Base-by-base conservation (phyloP, 176 grass and related monocot genomes). In the Pontederia paniculata region DNA sequence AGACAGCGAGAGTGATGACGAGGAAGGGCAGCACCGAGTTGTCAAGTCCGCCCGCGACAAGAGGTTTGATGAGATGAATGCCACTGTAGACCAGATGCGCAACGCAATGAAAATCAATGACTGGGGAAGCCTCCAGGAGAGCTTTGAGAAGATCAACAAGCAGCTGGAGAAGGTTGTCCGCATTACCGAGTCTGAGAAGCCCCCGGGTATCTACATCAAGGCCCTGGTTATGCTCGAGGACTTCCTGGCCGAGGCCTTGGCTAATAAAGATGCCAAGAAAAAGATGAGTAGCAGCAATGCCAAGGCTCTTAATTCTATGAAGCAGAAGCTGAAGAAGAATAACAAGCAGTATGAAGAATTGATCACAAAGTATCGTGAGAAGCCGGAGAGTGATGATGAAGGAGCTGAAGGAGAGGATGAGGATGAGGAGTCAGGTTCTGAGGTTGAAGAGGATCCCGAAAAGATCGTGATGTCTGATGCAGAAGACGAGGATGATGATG, bases 21-120 rank as follows among this genome's bases (percentile, higher is more conserved):
- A 86, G 46, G 91, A 90, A 57, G 62, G 73, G 0, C 76, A 77
- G 41, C 91, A 77, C 37, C 82, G 91, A 0, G 78, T 89, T 23
- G 67, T 97, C 42, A 88, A 84, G 57, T 90, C 91, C 0, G 58
- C 82, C 13, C 88, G 75, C 12, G 91, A 90, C 49, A 88, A 89
- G 62, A 71, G 91, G 19, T 85, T 85, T 28, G 91, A 97, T 31
- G 91, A 97, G 74, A 84, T 97, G 86, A 79, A 57, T 49, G 66
- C 83, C 47, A 97, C 78, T 56, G 77, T 83, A 13, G 83, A 97
- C 45, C 91, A 97, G 80, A 97, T 97, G 80, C 78, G 74, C 31
- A 97, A 97, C 74, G 86, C 91, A 9, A 97, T 86, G 71, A 97
- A 97, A 70, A 97, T 97, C 49, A 97, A 97, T 59, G 91, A 97